These are phyloP conservation scores for Mortierella sp. DNA, from an alignment of 371 early-diverging fungal genomes.

Conservation along the genomic window DNA sequence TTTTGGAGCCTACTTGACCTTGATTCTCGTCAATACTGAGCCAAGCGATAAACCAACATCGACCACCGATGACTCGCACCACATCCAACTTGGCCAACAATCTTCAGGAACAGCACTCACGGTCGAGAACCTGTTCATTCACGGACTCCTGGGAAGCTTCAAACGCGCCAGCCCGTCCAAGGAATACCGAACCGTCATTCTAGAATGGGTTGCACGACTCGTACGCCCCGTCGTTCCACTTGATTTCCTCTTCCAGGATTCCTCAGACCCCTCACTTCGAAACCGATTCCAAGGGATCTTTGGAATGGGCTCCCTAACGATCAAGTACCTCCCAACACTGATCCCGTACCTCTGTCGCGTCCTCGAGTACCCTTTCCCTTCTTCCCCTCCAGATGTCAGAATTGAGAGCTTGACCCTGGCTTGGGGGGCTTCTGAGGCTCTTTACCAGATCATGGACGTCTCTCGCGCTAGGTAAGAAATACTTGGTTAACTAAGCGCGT, in stretches of 20 bases:
- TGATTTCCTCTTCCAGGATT: constrained; percentile 12
- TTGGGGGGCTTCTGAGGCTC: constrained; percentile 22
- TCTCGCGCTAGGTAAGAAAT: constrained; percentile 33
- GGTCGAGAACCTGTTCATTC: constrained; percentile 39
- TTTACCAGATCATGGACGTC: constrained; percentile 32
- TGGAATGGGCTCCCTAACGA: constrained; percentile 41
- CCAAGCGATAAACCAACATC: constrained; percentile 19
- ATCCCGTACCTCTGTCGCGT: constrained; percentile 25
- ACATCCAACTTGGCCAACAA: neutral
- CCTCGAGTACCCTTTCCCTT: constrained; percentile 34
- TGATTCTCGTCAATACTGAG: constrained; percentile 47
- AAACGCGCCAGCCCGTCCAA: constrained; percentile 32
- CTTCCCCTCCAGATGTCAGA: constrained; percentile 27
- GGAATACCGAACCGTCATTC: constrained; percentile 27
- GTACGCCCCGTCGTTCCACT: constrained; percentile 27
- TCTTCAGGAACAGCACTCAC: constrained; percentile 11
- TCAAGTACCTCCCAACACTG: constrained; percentile 43
- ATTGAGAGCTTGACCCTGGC: constrained; percentile 33
- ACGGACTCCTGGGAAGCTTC: constrained; percentile 37
- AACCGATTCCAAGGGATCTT: constrained; percentile 25
- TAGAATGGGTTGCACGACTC: constrained; percentile 36
- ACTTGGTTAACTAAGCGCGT: neutral
- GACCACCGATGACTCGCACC: neutral
- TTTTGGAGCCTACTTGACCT: constrained; percentile 44
- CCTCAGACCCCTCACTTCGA: neutral